A percentile compares a stretch with the other conserved stretches of the same genome.
These are phyloP conservation scores for Malassezia globosa DNA, from an alignment of 1,284 basidiomycete genomes.

Conservation along the genomic window DNA sequence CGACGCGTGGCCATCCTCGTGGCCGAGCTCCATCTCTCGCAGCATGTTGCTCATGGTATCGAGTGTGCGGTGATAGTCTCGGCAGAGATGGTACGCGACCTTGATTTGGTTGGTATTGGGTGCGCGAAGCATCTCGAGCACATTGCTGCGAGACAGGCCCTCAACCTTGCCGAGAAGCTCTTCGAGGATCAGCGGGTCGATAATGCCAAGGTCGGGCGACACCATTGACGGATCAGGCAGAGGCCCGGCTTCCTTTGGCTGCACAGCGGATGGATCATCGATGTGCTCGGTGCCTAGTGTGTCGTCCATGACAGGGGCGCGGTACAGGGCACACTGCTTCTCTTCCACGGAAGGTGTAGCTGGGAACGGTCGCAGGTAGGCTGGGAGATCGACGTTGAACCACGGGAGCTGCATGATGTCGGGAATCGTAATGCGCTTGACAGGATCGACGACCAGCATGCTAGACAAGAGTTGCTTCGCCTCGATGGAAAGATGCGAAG, in stretches of 20 bases:
- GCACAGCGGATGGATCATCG: background rate
- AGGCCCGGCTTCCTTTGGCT: background rate
- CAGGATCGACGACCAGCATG: conserved; percentile 46
- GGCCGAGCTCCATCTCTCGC: conserved; percentile 8
- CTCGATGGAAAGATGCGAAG: conserved; percentile 39
- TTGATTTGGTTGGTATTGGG: conserved; percentile 90
- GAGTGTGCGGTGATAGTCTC: conserved; percentile 77
- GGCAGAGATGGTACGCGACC: conserved; percentile 84
- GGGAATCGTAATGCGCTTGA: conserved; percentile 44
- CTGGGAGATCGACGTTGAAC: conserved; percentile 42
- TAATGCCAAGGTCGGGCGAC: conserved; percentile 58
- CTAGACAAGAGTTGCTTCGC: conserved; percentile 37
- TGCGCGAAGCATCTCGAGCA: conserved; percentile 69
- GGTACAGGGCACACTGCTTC: conserved; percentile 52
- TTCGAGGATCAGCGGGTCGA: conserved; percentile 78
- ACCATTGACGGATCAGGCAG: conserved; percentile 8
- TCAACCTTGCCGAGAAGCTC: conserved; percentile 66
- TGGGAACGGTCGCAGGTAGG: conserved; percentile 58
- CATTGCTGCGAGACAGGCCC: conserved; percentile 66
- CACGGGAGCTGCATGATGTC: conserved; percentile 43
- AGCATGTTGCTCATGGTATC: conserved; percentile 51
- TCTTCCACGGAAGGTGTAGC: conserved; percentile 54
- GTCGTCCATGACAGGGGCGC: conserved; percentile 21
- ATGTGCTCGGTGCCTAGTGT: conserved; percentile 1
- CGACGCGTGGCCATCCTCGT: conserved; percentile 14